These are phyloP conservation scores for Mycena pura DNA, from an alignment of 768 basidiomycete genomes.

Conservation along the genomic window DNA sequence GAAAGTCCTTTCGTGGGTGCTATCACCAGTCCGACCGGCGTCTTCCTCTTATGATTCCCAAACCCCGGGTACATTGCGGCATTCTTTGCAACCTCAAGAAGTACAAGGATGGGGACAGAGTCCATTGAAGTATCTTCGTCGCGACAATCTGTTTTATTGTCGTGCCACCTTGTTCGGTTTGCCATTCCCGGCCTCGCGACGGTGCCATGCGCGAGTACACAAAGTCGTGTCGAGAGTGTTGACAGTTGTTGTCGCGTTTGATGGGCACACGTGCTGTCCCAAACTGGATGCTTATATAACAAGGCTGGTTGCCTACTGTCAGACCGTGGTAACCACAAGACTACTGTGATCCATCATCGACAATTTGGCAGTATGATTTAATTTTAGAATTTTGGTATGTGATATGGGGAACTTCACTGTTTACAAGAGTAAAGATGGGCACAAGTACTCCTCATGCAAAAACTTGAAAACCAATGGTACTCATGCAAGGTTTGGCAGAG, in stretches of 20 bases:
- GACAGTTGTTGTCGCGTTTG: background rate
- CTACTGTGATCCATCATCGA: too few species aligned
- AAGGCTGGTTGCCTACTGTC: too few species aligned
- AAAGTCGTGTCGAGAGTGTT: background rate
- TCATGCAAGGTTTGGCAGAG: too few species aligned
- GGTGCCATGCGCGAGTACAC: background rate
- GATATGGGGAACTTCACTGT: too few species aligned
- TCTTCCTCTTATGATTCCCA: background rate
- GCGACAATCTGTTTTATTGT: background rate
- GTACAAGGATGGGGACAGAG: background rate
- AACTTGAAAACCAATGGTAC: too few species aligned
- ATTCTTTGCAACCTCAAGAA: background rate
- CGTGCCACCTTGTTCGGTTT: background rate
- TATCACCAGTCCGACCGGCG: background rate
- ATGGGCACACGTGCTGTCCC: too few species aligned
- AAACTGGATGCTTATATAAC: too few species aligned
- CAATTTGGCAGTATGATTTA: too few species aligned
- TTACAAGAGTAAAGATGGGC: too few species aligned
- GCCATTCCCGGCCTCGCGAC: background rate
- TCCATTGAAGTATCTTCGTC: background rate
- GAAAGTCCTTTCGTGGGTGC: constrained; percentile 6
- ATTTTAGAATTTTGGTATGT: too few species aligned
- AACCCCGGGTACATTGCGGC: background rate
- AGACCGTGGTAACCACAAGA: too few species aligned
- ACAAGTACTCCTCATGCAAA: too few species aligned